A percentile compares a stretch with the other conserved stretches of the same genome.
Evolutionary conservation across 1,139 yeast genomes (phyloP).

Genomic region (Candida pseudoviswanathii): DNA sequence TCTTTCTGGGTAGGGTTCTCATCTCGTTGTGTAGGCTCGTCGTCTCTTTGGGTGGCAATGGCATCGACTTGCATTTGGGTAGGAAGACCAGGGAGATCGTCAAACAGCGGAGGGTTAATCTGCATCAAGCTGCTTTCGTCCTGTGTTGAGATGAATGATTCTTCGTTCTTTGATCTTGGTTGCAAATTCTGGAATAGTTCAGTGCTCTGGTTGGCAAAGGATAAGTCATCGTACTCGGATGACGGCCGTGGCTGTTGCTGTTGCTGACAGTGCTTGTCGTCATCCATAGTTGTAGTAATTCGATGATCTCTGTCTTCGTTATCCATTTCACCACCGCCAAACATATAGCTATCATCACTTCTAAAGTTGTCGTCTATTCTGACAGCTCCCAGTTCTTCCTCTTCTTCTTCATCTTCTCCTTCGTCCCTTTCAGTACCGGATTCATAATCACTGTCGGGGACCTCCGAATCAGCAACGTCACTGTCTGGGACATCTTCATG

Average conservation of each 20-base stretch:
- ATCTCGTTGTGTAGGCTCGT: conserved; percentile 17
- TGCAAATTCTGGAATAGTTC: conserved; percentile 35
- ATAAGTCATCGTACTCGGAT: not conserved
- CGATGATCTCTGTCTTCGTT: conserved; percentile 9
- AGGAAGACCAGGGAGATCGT: conserved; percentile 13
- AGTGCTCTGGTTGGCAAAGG: conserved; percentile 6
- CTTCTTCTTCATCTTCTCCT: conserved; percentile 17
- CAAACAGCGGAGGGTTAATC: conserved; percentile 16
- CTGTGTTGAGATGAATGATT: conserved; percentile 10
- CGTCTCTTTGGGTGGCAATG: conserved; percentile 21
- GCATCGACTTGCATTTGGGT: conserved; percentile 21
- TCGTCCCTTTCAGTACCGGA: conserved; percentile 20
- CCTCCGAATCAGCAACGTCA: conserved; percentile 21
- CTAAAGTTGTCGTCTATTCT: conserved; percentile 13
- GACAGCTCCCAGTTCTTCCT: conserved; percentile 19
- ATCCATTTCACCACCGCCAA: conserved; percentile 25
- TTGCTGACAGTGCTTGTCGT: not conserved
- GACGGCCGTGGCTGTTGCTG: not conserved
- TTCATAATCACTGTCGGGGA: conserved; percentile 22
- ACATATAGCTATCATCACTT: conserved; percentile 40
- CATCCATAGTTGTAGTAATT: conserved; percentile 3
- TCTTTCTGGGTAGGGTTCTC: conserved; percentile 17
- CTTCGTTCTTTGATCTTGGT: conserved; percentile 21
- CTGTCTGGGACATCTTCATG: conserved; percentile 25
- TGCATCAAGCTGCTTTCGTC: conserved; percentile 4